phyloP scores from a whole-genome alignment of 768 basidiomycete genomes.

The Cubamyces sp. region DNA sequence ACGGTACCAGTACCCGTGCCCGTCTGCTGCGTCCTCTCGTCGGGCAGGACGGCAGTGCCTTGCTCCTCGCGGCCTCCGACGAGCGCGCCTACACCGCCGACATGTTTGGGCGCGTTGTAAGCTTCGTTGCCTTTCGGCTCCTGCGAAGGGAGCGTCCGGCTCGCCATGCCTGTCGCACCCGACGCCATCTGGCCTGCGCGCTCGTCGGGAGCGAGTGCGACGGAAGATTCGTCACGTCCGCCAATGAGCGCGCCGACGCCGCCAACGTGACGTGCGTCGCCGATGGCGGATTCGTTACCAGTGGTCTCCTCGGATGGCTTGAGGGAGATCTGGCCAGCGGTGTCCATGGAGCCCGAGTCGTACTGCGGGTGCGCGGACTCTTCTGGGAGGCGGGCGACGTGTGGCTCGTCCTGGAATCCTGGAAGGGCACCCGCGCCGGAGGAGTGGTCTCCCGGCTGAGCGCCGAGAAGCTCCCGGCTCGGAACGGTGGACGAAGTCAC shows the following conservation, averaged over 20 bases:
- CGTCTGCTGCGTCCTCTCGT: constrained; percentile 36
- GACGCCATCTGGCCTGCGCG: constrained; percentile 4
- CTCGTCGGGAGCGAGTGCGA: constrained; percentile 54
- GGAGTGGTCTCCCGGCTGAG: constrained; percentile 22
- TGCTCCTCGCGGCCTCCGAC: constrained; percentile 49
- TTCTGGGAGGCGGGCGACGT: constrained; percentile 31
- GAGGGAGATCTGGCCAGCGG: constrained; percentile 5
- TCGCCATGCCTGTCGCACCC: not conserved
- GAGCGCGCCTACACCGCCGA: constrained; percentile 49
- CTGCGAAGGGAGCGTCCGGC: not conserved
- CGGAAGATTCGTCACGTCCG: constrained; percentile 46
- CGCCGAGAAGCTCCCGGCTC: constrained; percentile 22
- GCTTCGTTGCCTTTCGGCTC: constrained; percentile 16
- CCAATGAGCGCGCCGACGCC: constrained; percentile 56
- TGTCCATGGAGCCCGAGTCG: constrained; percentile 14
- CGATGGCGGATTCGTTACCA: constrained; percentile 34
- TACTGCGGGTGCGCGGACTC: constrained; percentile 23
- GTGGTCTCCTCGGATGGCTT: constrained; percentile 38
- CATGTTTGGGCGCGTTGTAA: constrained; percentile 9
- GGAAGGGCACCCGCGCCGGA: constrained; percentile 32
- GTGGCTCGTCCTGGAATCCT: constrained; percentile 24
- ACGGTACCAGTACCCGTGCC: constrained; percentile 10
- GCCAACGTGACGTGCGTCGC: constrained; percentile 33
- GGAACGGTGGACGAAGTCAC: constrained; percentile 26
- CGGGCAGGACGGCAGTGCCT: constrained; percentile 51